These are phyloP conservation scores for Aspergillus fructus DNA, from an alignment of 2,329 filamentous ascomycete species.

Conservation along the genomic window DNA sequence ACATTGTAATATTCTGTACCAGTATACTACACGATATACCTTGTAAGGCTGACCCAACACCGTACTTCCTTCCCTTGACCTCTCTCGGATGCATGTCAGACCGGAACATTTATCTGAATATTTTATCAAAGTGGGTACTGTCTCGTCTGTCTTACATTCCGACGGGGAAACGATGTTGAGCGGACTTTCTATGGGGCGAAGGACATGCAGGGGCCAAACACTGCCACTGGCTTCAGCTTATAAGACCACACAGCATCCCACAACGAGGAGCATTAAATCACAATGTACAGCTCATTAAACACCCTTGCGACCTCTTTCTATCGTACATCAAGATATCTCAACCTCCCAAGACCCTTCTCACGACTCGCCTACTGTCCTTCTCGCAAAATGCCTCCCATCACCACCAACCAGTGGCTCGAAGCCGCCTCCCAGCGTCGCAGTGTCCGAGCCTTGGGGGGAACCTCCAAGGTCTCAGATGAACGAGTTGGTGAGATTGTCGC, in stretches of 20 bases:
- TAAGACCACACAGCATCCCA: not conserved
- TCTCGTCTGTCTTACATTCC: not conserved
- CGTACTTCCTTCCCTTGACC: too few species aligned
- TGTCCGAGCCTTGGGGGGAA: not conserved
- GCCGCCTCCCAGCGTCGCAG: not conserved
- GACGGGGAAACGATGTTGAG: not conserved
- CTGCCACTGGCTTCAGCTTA: not conserved
- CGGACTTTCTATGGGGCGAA: not conserved
- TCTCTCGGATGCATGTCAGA: too few species aligned
- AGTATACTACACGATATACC: too few species aligned
- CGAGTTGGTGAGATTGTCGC: not conserved
- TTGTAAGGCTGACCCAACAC: too few species aligned
- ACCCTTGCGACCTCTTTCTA: not conserved
- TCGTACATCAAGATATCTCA: not conserved
- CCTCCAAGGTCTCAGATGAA: not conserved
- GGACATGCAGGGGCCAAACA: not conserved
- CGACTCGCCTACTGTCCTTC: not conserved
- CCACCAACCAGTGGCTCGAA: not conserved
- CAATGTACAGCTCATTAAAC: not conserved
- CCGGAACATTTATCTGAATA: too few species aligned
- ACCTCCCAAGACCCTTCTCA: not conserved
- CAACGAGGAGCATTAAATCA: not conserved
- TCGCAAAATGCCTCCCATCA: not conserved
- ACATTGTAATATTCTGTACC: too few species aligned
- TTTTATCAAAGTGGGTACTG: too few species aligned